phyloP scores from a whole-genome alignment of 305 asterid genomes.

The Fraxinus albicans region DNA sequence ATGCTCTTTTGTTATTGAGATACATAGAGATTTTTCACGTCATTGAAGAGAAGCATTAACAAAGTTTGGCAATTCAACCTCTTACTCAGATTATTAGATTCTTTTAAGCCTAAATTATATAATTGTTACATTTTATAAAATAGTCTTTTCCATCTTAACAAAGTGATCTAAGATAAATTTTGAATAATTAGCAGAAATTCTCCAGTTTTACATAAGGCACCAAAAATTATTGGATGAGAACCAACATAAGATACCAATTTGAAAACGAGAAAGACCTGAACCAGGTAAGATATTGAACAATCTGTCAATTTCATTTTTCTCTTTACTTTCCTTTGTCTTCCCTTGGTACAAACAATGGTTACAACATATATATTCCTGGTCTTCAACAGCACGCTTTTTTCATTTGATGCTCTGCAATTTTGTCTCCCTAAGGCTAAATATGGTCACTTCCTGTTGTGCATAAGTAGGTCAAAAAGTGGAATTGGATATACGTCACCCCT shows the following conservation, averaged over 20 bases:
- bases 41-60: conserved; percentile 5
- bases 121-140: conserved; percentile 7
- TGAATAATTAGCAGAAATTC: background rate
- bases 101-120: conserved; percentile 6
- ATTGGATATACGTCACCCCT: background rate
- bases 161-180: background rate
- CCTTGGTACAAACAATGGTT: background rate
- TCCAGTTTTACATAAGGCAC: background rate
- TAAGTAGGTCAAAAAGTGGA: background rate
- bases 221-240: background rate
- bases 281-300: background rate
- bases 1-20: conserved; percentile 4
- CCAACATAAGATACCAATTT: background rate
- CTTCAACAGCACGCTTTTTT: background rate
- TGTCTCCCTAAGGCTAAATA: background rate
- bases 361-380: background rate
- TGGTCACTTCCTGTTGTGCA: background rate
- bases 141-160: background rate
- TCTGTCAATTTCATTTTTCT: background rate
- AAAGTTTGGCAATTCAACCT: conserved; percentile 23
- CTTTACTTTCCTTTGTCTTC: background rate
- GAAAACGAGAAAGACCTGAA: background rate
- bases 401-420: background rate
- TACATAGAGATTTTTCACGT: background rate
- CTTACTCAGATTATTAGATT: background rate